Evolutionary conservation across 331 rosid species (phyloP), one percentile per base, ranked within the genome.

Genomic region (Quercus tomentella): DNA sequence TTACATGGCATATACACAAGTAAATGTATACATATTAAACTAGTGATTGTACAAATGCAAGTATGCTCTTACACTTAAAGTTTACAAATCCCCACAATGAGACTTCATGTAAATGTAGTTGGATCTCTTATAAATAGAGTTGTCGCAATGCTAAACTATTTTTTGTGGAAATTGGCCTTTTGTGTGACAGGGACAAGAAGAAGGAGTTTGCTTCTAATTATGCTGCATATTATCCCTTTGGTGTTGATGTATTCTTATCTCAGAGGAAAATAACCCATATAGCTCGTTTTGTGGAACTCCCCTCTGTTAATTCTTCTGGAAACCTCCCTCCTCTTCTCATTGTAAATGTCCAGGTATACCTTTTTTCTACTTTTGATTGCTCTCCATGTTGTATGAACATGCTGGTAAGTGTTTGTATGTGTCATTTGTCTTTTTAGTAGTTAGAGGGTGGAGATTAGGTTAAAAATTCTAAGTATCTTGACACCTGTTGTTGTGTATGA

Each of bases 171-270:
- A 28, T 67, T 28, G 55, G 56, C 84, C 33, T 76, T 81, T 31
- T 77, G 73, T 70, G 43, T 84, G 83, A 77, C 80, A 96, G 99
- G 88, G 98, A 96, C 86, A 91, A 87, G 91, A 96, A 89, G 90
- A 96, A 96, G 85, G 99, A 90, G 2, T 81, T 83, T 75, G 97
- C 98, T 84, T 58, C 91, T 15, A 90, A 86, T 73, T 76, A 72
- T 81, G 85, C 98, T 71, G 98, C 98, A 68, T 96, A 96, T 88
- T 86, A 91, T 74, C 99, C 99, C 22, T 89, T 96, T 85, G 99
- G 99, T 70, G 98, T 93, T 33, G 99, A 96, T 57, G 94, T 96
- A 41, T 96, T 91, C 89, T 91, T 96, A 80, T 93, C 93, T 55
- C 97, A 84, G 26, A 87, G 91, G 51, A 96, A 96, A 86, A 84